These are phyloP conservation scores for Cytospora piceae DNA, from an alignment of 2,329 filamentous ascomycete genomes.

Conservation along the genomic window DNA sequence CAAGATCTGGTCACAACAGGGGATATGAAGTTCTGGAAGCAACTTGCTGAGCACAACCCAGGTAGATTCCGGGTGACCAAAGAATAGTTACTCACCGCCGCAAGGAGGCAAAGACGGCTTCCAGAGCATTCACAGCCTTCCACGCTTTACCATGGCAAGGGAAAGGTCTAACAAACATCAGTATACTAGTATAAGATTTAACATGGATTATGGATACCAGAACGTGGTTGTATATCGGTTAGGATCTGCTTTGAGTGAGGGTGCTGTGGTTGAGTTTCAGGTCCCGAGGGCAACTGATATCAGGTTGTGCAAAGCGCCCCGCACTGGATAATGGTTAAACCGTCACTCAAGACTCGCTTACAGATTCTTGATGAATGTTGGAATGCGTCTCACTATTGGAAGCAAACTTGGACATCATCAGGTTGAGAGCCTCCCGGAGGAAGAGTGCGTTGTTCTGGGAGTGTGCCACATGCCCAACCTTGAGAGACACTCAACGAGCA, in stretches of 20 bases:
- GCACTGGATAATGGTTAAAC: background rate
- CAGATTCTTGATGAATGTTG: background rate
- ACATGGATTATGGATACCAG: background rate
- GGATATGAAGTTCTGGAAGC: background rate
- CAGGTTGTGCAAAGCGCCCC: conserved; percentile 21
- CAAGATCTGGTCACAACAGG: background rate
- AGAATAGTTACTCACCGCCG: background rate
- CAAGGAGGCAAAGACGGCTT: background rate
- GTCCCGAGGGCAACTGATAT: background rate
- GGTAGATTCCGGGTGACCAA: background rate
- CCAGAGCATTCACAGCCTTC: background rate
- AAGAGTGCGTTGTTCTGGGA: background rate
- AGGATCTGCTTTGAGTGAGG: background rate
- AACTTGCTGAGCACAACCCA: background rate
- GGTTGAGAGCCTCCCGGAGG: too few relatives aligned
- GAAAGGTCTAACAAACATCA: background rate
- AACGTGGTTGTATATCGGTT: background rate
- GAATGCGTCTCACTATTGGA: background rate
- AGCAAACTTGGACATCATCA: background rate
- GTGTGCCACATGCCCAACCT: background rate
- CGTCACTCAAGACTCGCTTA: conserved; percentile 5
- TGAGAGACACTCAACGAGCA: conserved; percentile 2
- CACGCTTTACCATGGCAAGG: background rate
- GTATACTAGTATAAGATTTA: background rate
- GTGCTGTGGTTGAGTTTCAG: conserved; percentile 3